A percentile compares a stretch with the other conserved stretches of the same genome.
phyloP scores from a whole-genome alignment of 208 protist genomes.

The Phytomonas sp. region DNA sequence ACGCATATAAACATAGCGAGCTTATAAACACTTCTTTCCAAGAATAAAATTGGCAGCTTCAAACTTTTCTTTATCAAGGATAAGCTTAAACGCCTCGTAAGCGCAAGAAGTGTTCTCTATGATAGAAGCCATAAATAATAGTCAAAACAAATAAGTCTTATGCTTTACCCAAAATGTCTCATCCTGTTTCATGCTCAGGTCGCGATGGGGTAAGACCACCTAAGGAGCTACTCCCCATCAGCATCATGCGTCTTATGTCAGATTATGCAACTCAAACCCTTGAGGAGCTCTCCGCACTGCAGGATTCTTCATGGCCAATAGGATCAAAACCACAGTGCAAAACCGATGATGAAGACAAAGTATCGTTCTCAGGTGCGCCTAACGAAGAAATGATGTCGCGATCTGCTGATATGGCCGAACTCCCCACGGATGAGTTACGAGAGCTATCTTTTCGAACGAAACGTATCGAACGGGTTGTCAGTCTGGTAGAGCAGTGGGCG shows the following conservation, averaged over 20 bases:
- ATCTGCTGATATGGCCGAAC: not conserved
- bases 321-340: not conserved
- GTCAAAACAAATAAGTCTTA: not conserved
- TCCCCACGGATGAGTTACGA: not conserved
- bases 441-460: not conserved
- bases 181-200: not conserved
- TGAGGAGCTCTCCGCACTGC: constrained; percentile 2
- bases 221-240: not conserved
- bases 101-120: not conserved
- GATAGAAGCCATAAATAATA: constrained; percentile 1
- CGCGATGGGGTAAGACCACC: not conserved
- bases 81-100: not conserved
- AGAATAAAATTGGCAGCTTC: not conserved
- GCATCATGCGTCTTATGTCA: not conserved
- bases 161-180: not conserved
- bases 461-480: not conserved
- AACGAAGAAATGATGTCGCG: not conserved
- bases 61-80: not conserved
- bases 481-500: not conserved
- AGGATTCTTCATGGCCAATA: not conserved
- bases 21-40: not conserved
- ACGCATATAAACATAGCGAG: not conserved
- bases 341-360: not conserved
- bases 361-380: not conserved
- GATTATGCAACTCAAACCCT: not conserved